Base-by-base conservation (phyloP, 2,329 filamentous ascomycete genomes). In the Aspergillus sp. region DNA sequence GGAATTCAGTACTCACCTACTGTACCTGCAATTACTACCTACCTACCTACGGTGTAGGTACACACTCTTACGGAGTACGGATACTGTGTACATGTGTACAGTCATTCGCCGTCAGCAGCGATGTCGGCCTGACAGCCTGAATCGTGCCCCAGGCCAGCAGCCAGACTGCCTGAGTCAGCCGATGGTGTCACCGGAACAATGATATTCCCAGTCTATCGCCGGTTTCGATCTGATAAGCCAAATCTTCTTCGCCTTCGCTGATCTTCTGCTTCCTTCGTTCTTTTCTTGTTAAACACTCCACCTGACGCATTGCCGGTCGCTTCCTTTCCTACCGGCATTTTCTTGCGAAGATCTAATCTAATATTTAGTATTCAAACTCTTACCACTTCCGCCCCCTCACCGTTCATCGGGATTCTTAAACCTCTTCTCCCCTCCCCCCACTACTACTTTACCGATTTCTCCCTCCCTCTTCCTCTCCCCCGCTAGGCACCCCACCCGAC, bases 271-370 rank as follows among this genome's bases (percentile, higher is more conserved):
- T 24, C 45, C 18, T 47, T 47, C 18, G 45, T 20, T 47, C 45
- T 24, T 24, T 16, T 36, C 32, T 36, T 36, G 32, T 16, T 36
- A 12, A 16, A 12, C 11, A 12, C 5, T 12, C 32, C 50, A 29
- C 50, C 50, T 14, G 29, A 53, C 32, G 29, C 50, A 36, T 52
- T 52, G 36, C 16, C 36, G 6, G 6, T n/a, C 6, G 36, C 6
- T 16, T 14, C 14, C 6, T 24, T 24, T 20, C 18, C 12, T 47
- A 5, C 18, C 18, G 45, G 12, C 10, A 11, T 47, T 22, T 11
- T 14, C 10, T 42, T 42, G 39, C 39, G n/a, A 18, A 42, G 56
- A 63, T 63, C 62, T 57, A 4, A 55, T 50, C 57, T 46, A 20
- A 46, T 9, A 29, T 29, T 9, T 9, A 9, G 26, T 9, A 18